Base-by-base conservation (phyloP, 2,329 filamentous ascomycete genomes). In the Teratosphaeria zuluensis region DNA sequence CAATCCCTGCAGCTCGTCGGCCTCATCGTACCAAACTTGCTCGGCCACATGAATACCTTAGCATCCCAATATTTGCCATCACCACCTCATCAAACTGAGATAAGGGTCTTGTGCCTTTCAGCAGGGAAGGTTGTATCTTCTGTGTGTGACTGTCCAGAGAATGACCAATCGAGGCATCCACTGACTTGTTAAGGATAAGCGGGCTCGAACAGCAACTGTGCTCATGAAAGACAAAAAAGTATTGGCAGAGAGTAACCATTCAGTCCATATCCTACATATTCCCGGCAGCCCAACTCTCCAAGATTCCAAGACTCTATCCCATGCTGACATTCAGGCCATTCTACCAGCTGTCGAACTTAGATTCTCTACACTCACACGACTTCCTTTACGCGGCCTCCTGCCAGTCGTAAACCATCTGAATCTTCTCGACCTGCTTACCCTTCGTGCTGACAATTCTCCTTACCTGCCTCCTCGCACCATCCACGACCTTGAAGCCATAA, bases 401-500 rank as follows among this genome's bases (percentile, higher is more conserved):
- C 66, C 67, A 78, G 61, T 79, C 73, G 63, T 79, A 80, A 8
- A 78, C 71, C 61, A 78, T 60, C 57, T 68, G 72, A 53, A 75
- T 68, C 63, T 71, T 70, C 59, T 74, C 61, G n/a, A 69, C 67
- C 62, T 75, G 64, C 32, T 68, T 66, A 4, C 72, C 71, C 66
- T 77, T 77, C 46, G 54, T 71, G 14, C 74, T 68, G 28, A 75
- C 67, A 24, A 71, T 63, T 42, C 63, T 64, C 51, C 70, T 63
- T 11, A 78, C 71, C 56, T 76, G 72, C 57, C 72, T 70, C 48
- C 76, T 72, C 65, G 72, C 63, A 8, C 73, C 76, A 48, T 77
- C 69, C 46, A 79, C 64, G 46, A 70, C 68, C 6, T 73, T 70
- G 62, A 80, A 80, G 0, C 77, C 78, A 76, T 77, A 79, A 21